Evolutionary conservation across 1,139 yeast genomes (phyloP).

Genomic region (Zygosaccharomyces sapae): DNA sequence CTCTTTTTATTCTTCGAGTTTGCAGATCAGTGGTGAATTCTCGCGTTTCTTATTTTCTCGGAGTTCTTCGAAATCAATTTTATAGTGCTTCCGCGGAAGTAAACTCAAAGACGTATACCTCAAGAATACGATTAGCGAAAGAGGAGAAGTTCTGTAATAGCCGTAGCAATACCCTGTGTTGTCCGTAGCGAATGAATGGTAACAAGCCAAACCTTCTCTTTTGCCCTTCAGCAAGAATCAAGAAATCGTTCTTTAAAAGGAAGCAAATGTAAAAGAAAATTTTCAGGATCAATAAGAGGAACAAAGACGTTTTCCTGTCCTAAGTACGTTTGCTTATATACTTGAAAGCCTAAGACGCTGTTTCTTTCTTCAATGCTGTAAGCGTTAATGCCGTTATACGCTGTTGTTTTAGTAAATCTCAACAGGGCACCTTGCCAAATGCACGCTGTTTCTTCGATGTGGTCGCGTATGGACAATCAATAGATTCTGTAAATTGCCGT

Average conservation of each 20-base stretch:
- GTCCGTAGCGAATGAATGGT: not conserved
- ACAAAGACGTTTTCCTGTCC: not conserved
- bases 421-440: not conserved
- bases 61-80: not conserved
- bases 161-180: not conserved
- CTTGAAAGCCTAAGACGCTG: not conserved
- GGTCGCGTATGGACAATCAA: conserved; percentile 2
- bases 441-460: conserved; percentile 2
- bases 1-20: too few species aligned
- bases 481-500: conserved; percentile 2
- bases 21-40: not conserved
- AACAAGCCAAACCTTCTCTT: not conserved
- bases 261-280: not conserved
- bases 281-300: not conserved
- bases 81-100: too few species aligned
- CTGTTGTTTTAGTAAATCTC: not conserved
- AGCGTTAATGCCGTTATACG: not conserved
- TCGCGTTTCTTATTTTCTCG: not conserved
- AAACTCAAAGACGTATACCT: not conserved
- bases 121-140: not conserved
- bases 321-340: not conserved
- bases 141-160: not conserved
- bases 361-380: not conserved
- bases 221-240: not conserved
- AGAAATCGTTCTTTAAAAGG: not conserved